Evolutionary conservation across 2,329 filamentous ascomycete genomes (phyloP).

Genomic region (Escovopsis weberi): DNA sequence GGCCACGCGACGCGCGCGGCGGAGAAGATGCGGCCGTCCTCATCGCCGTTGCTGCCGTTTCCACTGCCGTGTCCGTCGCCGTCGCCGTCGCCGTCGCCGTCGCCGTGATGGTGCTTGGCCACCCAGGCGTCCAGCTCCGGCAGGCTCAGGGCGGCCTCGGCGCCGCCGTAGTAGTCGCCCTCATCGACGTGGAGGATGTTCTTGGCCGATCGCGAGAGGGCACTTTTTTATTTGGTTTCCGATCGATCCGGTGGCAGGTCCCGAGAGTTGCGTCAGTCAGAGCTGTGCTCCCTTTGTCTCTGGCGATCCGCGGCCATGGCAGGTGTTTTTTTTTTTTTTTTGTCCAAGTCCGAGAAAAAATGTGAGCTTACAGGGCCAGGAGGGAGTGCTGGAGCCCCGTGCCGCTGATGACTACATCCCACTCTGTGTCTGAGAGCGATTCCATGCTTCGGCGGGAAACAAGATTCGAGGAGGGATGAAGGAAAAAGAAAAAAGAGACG

Average conservation of each 20-base stretch:
- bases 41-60: no score
- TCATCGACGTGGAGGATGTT: constrained; percentile 81
- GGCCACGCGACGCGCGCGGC: no score
- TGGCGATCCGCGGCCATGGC: neutral
- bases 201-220: constrained; percentile 82
- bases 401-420: constrained; percentile 69
- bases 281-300: neutral
- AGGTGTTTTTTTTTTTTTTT: neutral
- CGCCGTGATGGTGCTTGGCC: constrained; percentile 18
- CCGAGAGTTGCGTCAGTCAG: no score
- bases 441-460: constrained; percentile 41
- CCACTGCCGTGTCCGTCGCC: constrained; percentile 15
- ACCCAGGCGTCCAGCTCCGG: constrained; percentile 70
- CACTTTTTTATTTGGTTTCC: constrained; percentile 39
- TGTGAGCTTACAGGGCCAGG: constrained; percentile 53
- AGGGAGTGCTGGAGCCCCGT: constrained; percentile 68
- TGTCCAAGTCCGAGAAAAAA: constrained; percentile 4
- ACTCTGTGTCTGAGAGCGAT: constrained; percentile 55
- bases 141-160: constrained; percentile 74
- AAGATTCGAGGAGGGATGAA: constrained; percentile 8
- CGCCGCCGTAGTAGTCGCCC: constrained; percentile 76
- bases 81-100: constrained; percentile 9
- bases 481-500: constrained; percentile 7
- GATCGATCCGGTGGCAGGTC: no score
- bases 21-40: no score